These are phyloP conservation scores for Podosphaera fusca DNA, from an alignment of 2,329 filamentous ascomycete genomes.

Conservation along the genomic window DNA sequence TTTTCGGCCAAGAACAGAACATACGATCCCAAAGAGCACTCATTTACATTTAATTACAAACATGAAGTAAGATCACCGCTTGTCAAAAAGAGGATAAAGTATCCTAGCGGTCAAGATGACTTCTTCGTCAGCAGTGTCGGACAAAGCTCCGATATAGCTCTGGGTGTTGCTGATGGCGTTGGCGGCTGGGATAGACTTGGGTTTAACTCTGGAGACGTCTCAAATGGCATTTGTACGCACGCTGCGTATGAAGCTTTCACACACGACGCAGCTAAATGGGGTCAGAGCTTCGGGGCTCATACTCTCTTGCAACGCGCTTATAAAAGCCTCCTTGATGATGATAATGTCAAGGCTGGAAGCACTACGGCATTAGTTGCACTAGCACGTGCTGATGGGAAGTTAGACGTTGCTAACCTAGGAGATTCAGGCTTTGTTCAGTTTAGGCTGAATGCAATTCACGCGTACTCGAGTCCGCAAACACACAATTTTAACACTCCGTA, in stretches of 20 bases:
- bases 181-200: conserved; percentile 87
- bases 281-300: conserved; percentile 29
- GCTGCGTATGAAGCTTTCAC: conserved; percentile 53
- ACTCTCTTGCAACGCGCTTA: conserved; percentile 66
- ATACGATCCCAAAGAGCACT: conserved; percentile 43
- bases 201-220: conserved; percentile 86
- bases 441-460: conserved; percentile 63
- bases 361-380: conserved; percentile 83
- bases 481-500: conserved; percentile 97
- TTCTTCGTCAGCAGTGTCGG: conserved; percentile 81
- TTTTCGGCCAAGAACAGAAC: conserved; percentile 49
- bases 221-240: conserved; percentile 76
- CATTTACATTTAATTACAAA: conserved; percentile 48
- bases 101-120: conserved; percentile 64
- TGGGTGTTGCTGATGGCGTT: conserved; percentile 84
- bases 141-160: conserved; percentile 45
- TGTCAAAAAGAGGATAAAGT: no score
- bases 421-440: conserved; percentile 86
- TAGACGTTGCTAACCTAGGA: conserved; percentile 83
- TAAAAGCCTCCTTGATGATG: conserved; percentile 54
- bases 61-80: conserved; percentile 13
- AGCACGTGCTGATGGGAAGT: conserved; percentile 43
- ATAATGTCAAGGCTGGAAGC: conserved; percentile 54
- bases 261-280: conserved; percentile 11
- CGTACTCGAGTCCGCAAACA: conserved; percentile 66